Base-by-base conservation (phyloP, 257 asterid genomes). In the Solanum bulbocastanum region DNA sequence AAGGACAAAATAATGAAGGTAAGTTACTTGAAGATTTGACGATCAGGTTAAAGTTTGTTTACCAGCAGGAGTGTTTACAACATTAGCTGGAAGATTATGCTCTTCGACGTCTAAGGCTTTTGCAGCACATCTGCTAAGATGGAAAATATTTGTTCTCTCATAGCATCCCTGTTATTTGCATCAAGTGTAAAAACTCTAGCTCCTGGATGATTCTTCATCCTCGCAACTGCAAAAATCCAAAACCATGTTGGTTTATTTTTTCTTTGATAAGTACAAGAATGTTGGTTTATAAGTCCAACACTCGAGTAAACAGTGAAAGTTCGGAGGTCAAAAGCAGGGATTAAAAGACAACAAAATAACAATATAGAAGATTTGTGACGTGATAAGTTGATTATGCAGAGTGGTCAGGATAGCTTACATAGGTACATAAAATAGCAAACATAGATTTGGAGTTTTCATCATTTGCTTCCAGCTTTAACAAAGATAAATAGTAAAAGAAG, bases 161-260 rank as follows among this genome's bases (percentile, higher is more conserved):
- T 92, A 71, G 95, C 91, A 92, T 96, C 99, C 90, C 98, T 91
- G 86, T 93, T 95, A 83, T 92, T 90, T 27, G 84, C 35, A 87
- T 86, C 91, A 81, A 94, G 81, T 8, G 92, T 94, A 88, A 89
- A 92, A 75, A 94, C 66, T 44, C 90, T 90, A 42, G 98, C 97
- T 81, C 94, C 95, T 14, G 94, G 93, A 89, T 94, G 92, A 87
- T 92, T 95, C 88, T 91, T 94, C 96, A 96, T 85, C 90, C 98
- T 92, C 71, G 96, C 96, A 91, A 95, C 98, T 95, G 96, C 88
- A 49, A 81, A 84, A 78, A 42, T 32, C 25, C 30, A 46, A 66
- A 62, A 66, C 0, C 62, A 25, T 16, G 20, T 66, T 25, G 68
- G 30, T 11, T 81, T 30, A 44, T 16, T 46, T 15, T 27, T 27